These are phyloP conservation scores for Dendrobium officinale DNA, from an alignment of 106 monocot species.

Conservation along the genomic window DNA sequence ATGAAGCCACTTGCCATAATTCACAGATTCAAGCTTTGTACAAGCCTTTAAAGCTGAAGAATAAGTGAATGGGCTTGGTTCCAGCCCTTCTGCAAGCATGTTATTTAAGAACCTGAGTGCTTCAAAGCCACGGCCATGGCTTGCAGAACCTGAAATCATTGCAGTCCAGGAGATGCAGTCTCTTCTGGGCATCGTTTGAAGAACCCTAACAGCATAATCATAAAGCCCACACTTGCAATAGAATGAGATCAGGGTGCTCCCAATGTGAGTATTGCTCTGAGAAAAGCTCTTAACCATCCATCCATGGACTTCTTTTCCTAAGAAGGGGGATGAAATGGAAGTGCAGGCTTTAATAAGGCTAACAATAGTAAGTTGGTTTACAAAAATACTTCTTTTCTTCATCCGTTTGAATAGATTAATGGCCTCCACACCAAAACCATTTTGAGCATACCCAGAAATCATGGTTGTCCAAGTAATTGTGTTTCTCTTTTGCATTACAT, in stretches of 20 bases:
- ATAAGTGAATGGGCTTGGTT: slow-evolving; percentile 72
- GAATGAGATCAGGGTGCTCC: slow-evolving; percentile 81
- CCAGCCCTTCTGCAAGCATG: slow-evolving; percentile 73
- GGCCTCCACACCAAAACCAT: slow-evolving; percentile 56
- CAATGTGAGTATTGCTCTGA: slow-evolving; percentile 42
- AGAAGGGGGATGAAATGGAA: slow-evolving; percentile 28
- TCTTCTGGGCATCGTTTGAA: slow-evolving; percentile 59
- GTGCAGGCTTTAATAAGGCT: slow-evolving; percentile 75
- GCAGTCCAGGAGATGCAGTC: slow-evolving; percentile 87
- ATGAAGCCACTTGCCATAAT: slow-evolving; percentile 65
- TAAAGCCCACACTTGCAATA: slow-evolving; percentile 65
- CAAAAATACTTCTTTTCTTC: slow-evolving; percentile 49
- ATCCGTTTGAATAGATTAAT: slow-evolving; percentile 61
- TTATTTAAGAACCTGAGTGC: slow-evolving; percentile 56
- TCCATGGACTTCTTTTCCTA: slow-evolving; percentile 76
- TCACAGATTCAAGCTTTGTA: slow-evolving; percentile 41
- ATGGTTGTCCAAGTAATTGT: slow-evolving; percentile 91
- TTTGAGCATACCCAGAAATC: slow-evolving; percentile 79
- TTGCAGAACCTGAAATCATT: slow-evolving; percentile 57
- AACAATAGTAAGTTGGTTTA: slow-evolving; percentile 53
- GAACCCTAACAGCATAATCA: slow-evolving; percentile 58
- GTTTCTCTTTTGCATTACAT: slow-evolving; percentile 69
- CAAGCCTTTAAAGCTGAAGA: slow-evolving; percentile 83
- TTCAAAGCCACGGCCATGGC: slow-evolving; percentile 35
- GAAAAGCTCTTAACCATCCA: slow-evolving; percentile 43